Evolutionary conservation across 768 basidiomycete genomes (phyloP).

Genomic region (Tulasnella calospora): DNA sequence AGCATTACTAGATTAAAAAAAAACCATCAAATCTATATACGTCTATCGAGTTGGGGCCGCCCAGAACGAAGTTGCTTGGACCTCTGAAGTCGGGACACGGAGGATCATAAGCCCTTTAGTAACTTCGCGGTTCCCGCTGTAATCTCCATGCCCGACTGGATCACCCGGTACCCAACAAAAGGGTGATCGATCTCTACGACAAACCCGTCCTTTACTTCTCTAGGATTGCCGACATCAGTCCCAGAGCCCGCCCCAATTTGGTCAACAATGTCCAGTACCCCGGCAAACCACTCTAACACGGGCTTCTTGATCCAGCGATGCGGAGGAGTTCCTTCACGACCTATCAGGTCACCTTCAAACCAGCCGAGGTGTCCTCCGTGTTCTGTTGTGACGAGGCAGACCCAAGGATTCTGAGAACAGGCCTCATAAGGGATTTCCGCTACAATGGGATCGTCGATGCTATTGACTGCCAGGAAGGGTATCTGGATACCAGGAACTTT

Average conservation of each 20-base stretch:
- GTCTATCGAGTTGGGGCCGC: too few relatives aligned
- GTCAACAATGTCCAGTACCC: slow-evolving; percentile 24
- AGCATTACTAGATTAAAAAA: too few relatives aligned
- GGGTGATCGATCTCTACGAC: slow-evolving; percentile 22
- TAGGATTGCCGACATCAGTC: slow-evolving; percentile 18
- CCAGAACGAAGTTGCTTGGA: background rate
- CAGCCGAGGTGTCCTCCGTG: slow-evolving; percentile 28
- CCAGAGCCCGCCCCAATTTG: slow-evolving; percentile 24
- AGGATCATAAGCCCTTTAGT: slow-evolving; percentile 19
- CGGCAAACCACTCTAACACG: slow-evolving; percentile 27
- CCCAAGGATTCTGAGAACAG: slow-evolving; percentile 29
- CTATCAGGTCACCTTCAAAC: slow-evolving; percentile 25
- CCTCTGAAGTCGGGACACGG: background rate
- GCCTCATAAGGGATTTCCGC: slow-evolving; percentile 30
- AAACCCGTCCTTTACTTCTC: slow-evolving; percentile 23
- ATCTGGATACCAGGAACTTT: slow-evolving; percentile 30
- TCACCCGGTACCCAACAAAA: slow-evolving; percentile 21
- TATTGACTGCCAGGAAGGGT: slow-evolving; percentile 34
- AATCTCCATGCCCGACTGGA: slow-evolving; percentile 19
- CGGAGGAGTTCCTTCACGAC: slow-evolving; percentile 19
- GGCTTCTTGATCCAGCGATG: slow-evolving; percentile 28
- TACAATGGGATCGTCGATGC: slow-evolving; percentile 36
- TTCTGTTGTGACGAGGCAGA: slow-evolving; percentile 28
- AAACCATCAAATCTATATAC: too few relatives aligned
- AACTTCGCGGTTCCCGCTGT: slow-evolving; percentile 15